Evolutionary conservation across 1,139 yeast genomes (phyloP).

Genomic region (Williopsis jadinii): DNA sequence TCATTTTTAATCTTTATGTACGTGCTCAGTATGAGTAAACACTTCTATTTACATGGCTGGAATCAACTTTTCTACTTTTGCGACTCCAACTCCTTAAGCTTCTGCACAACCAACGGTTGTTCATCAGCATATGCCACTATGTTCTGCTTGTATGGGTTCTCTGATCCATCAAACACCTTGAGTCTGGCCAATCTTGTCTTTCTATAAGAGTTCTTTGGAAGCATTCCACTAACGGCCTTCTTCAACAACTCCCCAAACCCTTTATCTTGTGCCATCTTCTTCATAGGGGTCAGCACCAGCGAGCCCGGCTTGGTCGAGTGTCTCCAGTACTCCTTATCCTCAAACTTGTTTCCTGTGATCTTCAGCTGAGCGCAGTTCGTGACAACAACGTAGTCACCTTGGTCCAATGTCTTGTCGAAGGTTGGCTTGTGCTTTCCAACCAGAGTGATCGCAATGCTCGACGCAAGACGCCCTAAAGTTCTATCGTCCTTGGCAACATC

Average conservation of each 20-base stretch:
- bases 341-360: constrained; percentile 76
- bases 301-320: constrained; percentile 92
- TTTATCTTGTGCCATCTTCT: constrained; percentile 63
- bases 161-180: constrained; percentile 81
- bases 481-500: constrained; percentile 81
- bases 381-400: constrained; percentile 95
- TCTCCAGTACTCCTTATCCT: constrained; percentile 82
- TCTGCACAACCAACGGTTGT: constrained; percentile 41
- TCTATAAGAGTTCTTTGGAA: constrained; percentile 85
- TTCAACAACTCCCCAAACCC: constrained; percentile 80
- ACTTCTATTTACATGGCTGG: constrained; percentile 1
- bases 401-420: constrained; percentile 66
- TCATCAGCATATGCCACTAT: constrained; percentile 85
- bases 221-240: constrained; percentile 92
- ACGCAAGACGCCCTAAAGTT: constrained; percentile 88
- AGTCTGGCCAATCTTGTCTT: constrained; percentile 75
- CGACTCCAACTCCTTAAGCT: constrained; percentile 26
- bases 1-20: no score
- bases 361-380: constrained; percentile 81
- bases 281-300: constrained; percentile 77
- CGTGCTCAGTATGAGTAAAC: no score
- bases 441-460: constrained; percentile 77
- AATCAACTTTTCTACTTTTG: neutral
- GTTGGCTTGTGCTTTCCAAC: constrained; percentile 97
- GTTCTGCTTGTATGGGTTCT: constrained; percentile 79